These are phyloP conservation scores for Backusella westeae DNA, from an alignment of 192 early-diverging fungal genomes.

Conservation along the genomic window DNA sequence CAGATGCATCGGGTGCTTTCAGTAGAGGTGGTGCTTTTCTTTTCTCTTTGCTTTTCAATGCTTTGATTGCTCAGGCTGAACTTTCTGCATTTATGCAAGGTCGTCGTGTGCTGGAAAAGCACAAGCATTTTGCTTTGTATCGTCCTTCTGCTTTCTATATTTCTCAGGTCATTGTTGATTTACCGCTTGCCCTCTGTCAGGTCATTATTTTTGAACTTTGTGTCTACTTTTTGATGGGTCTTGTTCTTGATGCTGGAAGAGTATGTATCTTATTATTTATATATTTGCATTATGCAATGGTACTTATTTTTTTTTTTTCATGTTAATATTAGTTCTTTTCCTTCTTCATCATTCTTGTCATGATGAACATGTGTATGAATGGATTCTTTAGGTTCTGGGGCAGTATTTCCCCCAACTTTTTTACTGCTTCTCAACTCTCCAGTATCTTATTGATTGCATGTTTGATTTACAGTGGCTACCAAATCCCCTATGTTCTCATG, in stretches of 20 bases:
- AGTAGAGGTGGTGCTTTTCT: slow-evolving; percentile 70
- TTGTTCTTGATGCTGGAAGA: slow-evolving; percentile 54
- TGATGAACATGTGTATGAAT: slow-evolving; percentile 56
- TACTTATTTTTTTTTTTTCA: slow-evolving; percentile 3
- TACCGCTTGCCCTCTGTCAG: slow-evolving; percentile 52
- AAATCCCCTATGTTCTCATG: slow-evolving; percentile 57
- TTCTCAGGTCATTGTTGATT: slow-evolving; percentile 56
- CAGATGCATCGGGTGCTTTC: slow-evolving; percentile 58
- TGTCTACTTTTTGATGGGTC: slow-evolving; percentile 64
- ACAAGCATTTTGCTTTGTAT: slow-evolving; percentile 66
- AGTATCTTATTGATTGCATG: slow-evolving; percentile 52
- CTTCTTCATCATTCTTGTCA: slow-evolving; percentile 57
- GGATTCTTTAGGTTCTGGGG: slow-evolving; percentile 59
- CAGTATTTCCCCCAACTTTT: slow-evolving; percentile 47
- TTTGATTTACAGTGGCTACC: slow-evolving; percentile 63
- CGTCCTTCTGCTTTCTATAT: slow-evolving; percentile 64
- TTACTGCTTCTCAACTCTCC: slow-evolving; percentile 51
- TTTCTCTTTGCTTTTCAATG: slow-evolving; percentile 68
- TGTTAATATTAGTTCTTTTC: slow-evolving; percentile 36
- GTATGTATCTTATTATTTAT: neutral
- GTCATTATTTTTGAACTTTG: slow-evolving; percentile 58
- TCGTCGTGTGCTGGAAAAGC: slow-evolving; percentile 68
- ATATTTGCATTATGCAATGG: neutral
- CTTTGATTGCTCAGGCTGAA: slow-evolving; percentile 64
- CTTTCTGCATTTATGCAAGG: slow-evolving; percentile 66